These are phyloP conservation scores for Lactarius pseudohatsudake DNA, from an alignment of 768 basidiomycete genomes.

Conservation along the genomic window DNA sequence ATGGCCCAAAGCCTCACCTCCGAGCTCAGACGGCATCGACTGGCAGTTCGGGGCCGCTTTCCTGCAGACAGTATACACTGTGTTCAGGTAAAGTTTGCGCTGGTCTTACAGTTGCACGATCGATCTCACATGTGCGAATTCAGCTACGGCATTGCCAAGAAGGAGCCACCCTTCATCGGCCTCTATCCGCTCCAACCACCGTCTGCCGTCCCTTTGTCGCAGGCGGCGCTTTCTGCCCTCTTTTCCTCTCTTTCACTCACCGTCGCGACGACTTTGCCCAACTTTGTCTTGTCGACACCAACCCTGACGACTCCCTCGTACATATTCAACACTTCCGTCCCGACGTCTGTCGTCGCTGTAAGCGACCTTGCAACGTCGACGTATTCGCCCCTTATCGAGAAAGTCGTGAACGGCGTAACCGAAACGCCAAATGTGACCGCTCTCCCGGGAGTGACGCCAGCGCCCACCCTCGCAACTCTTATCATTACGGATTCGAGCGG, in stretches of 20 bases:
- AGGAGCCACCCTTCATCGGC: slow-evolving; percentile 79
- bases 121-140: neutral
- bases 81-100: slow-evolving; percentile 57
- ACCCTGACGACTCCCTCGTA: slow-evolving; percentile 63
- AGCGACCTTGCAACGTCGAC: slow-evolving; percentile 72
- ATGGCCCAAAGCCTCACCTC: slow-evolving; percentile 69
- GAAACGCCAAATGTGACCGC: slow-evolving; percentile 48
- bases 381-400: slow-evolving; percentile 55
- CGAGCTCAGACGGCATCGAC: slow-evolving; percentile 72
- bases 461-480: slow-evolving; percentile 54
- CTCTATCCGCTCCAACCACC: slow-evolving; percentile 52
- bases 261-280: slow-evolving; percentile 67
- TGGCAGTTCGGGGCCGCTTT: slow-evolving; percentile 79
- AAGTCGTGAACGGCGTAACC: slow-evolving; percentile 24
- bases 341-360: slow-evolving; percentile 43
- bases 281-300: slow-evolving; percentile 66
- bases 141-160: slow-evolving; percentile 72
- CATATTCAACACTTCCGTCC: slow-evolving; percentile 65
- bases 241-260: slow-evolving; percentile 64
- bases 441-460: slow-evolving; percentile 55
- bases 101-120: neutral
- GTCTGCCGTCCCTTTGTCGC: slow-evolving; percentile 44
- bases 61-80: slow-evolving; percentile 71
- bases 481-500: slow-evolving; percentile 58
- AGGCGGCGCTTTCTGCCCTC: slow-evolving; percentile 47